A percentile compares a stretch with the other conserved stretches of the same genome.
Evolutionary conservation across 2,329 filamentous ascomycete genomes (phyloP).

Genomic region (Eutypa lata): DNA sequence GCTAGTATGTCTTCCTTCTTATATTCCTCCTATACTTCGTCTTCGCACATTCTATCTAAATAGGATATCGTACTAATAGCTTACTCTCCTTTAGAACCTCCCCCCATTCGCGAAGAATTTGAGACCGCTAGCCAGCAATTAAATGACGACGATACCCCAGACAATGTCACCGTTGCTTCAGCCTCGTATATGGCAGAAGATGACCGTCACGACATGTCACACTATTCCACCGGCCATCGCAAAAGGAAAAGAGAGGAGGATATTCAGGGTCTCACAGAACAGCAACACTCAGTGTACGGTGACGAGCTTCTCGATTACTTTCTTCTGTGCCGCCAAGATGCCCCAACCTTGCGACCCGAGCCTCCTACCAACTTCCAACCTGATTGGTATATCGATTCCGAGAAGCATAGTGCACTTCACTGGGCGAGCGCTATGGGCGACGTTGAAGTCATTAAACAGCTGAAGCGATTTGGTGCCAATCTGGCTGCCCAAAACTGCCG

Average conservation of each 20-base stretch:
- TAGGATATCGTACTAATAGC: slow-evolving; percentile 11
- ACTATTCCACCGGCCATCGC: slow-evolving; percentile 55
- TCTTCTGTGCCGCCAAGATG: slow-evolving; percentile 78
- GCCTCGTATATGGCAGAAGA: slow-evolving; percentile 84
- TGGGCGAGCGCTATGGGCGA: slow-evolving; percentile 99
- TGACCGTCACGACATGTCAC: slow-evolving; percentile 69
- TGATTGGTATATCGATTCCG: slow-evolving; percentile 89
- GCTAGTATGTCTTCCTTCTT: slow-evolving; percentile 26
- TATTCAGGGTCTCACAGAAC: slow-evolving; percentile 64
- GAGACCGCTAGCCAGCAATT: slow-evolving; percentile 61
- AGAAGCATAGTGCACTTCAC: slow-evolving; percentile 88
- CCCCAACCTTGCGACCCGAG: slow-evolving; percentile 67
- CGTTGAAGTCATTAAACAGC: slow-evolving; percentile 81
- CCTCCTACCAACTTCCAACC: slow-evolving; percentile 85
- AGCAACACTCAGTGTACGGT: slow-evolving; percentile 85
- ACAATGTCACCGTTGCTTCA: slow-evolving; percentile 78
- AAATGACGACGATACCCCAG: slow-evolving; percentile 76
- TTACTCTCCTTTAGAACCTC: slow-evolving; percentile 27
- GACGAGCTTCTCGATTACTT: slow-evolving; percentile 97
- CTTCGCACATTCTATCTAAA: background rate
- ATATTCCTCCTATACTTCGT: slow-evolving; percentile 9
- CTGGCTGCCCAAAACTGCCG: slow-evolving; percentile 67
- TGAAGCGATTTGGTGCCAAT: slow-evolving; percentile 77
- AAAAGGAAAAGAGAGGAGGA: slow-evolving; percentile 76
- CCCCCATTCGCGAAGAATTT: slow-evolving; percentile 54